Base-by-base conservation (phyloP, 495 filamentous ascomycete species). In the Extremus antarcticus region DNA sequence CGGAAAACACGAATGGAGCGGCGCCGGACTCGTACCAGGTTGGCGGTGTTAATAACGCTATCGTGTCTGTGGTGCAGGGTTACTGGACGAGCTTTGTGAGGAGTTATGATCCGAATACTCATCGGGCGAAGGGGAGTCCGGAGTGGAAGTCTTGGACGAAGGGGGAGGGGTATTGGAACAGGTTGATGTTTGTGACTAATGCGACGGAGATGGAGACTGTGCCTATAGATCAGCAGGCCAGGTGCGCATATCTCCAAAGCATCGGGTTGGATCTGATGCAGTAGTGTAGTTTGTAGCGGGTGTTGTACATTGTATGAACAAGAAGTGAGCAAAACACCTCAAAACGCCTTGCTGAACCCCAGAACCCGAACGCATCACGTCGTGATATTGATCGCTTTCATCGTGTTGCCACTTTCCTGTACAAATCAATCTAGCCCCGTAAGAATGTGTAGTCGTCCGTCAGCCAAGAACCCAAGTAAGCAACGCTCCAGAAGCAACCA, bases 131-230 rank as follows among this genome's bases (percentile, higher is more conserved):
- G 13, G 58, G 65, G 7, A 55, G 55, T 32, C 63, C 63, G 13
- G 43, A 53, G 29, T 71, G 69, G 60, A 55, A 59, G 17, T 51
- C 66, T 47, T 78, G 74, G 72, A 62, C 66, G 21, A 13, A 68
- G 59, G 21, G 32, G 17, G 43, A 50, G 29, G 21, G 49, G 22
- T 16, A 32, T 20, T 69, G 70, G 55, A 60, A 66, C 51, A 70
- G 81, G 16, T 56, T 85, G 17, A 70, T 76, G 53, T 78, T 85
- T 49, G 59, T 71, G 47, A 82, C 78, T 21, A 74, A 76, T 3
- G 67, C 75, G 15, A 80, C 70, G n/a, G 73, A 29, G 7, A 84
- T 84, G 78, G 82, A 86, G 66, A 66, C 50, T 2, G 77, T 81
- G 21, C 68, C 73, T 11, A 19, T 45, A 8, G 70, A 65, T 20